Evolutionary conservation across 306 rosid species (phyloP), one percentile per base, ranked within the genome.

Genomic region (Citrullus amarus): DNA sequence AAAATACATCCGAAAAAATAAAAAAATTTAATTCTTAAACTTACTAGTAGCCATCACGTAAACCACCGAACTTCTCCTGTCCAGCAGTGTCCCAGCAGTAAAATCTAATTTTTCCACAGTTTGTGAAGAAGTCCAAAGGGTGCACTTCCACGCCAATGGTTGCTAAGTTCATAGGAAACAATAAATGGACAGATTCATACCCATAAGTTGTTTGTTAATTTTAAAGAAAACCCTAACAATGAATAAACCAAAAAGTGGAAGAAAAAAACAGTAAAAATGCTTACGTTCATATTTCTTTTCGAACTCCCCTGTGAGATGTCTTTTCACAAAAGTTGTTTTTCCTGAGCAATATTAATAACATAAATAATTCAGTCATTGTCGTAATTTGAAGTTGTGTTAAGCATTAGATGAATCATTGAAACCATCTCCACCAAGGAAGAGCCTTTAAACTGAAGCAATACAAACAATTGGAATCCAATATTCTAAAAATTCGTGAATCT

Each of bases 61-160:
- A 91, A 59, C 93, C 92, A 71, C 96, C 96, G 36, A 91, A 91
- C 53, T 89, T 89, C 89, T 91, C 96, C 78, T 91, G 93, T 18
- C 96, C 96, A 63, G 93, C 93, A 82, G 96, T 91, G 82, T 91
- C 96, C 96, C 96, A 91, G 81, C 96, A 91, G 82, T 89, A 82
- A 86, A 91, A 91, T 38, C 93, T 88, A 55, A 91, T 88, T 76
- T 82, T 88, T 38, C 96, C 96, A 66, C 88, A 82, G 34, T 91
- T 91, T 8, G 93, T 89, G 83, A 85, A 82, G 79, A 91, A 91
- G 78, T 91, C 96, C 79, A 91, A 66, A 10, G 96, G 96, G 79
- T 91, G 93, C 82, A 91, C 92, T 82, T 91, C 96, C 78, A 91
- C 96, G 50, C 96, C 96, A 73, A 89, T 91, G 60, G 96, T 91